Evolutionary conservation across 176 grass and related monocot species (phyloP).

Genomic region (Hyparrhenia diplandra): DNA sequence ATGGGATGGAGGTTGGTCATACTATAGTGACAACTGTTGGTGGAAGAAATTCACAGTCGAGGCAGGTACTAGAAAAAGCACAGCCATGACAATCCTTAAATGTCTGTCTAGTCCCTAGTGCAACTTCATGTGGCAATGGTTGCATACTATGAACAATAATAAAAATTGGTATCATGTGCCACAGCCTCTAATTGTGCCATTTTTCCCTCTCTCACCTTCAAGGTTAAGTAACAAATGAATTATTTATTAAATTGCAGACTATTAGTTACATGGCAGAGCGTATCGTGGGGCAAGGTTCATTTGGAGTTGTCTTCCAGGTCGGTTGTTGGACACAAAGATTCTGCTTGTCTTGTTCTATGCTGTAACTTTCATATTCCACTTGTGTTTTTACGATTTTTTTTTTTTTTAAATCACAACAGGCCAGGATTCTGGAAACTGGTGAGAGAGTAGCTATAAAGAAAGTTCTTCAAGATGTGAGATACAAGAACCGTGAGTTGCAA

Average conservation of each 20-base stretch:
- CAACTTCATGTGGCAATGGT: not conserved
- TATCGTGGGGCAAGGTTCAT: constrained; percentile 76
- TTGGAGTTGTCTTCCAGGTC: constrained; percentile 88
- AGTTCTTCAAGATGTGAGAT: constrained; percentile 76
- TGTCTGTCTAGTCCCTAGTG: not conserved
- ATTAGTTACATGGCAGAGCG: constrained; percentile 88
- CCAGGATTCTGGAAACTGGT: constrained; percentile 70
- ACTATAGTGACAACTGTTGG: constrained; percentile 64
- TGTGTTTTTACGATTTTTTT: not conserved
- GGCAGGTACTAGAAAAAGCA: constrained; percentile 50
- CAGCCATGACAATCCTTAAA: not conserved
- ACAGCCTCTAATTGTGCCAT: too few species aligned
- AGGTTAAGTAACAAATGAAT: not conserved
- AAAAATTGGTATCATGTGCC: not conserved
- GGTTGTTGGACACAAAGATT: not conserved
- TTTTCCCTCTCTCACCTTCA: not conserved
- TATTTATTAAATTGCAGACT: constrained; percentile 50
- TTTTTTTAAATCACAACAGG: constrained; percentile 37
- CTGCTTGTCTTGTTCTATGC: not conserved
- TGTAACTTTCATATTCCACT: not conserved
- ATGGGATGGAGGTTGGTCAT: constrained; percentile 67
- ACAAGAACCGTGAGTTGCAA: constrained; percentile 88
- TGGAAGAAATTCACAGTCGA: constrained; percentile 71
- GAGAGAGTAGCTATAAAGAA: constrained; percentile 85
- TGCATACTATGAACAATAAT: not conserved